A percentile compares a stretch with the other conserved stretches of the same genome.
Conservation (phyloP, 371 early-diverging fungal species). For the Saksenaea oblongispora region DNA sequence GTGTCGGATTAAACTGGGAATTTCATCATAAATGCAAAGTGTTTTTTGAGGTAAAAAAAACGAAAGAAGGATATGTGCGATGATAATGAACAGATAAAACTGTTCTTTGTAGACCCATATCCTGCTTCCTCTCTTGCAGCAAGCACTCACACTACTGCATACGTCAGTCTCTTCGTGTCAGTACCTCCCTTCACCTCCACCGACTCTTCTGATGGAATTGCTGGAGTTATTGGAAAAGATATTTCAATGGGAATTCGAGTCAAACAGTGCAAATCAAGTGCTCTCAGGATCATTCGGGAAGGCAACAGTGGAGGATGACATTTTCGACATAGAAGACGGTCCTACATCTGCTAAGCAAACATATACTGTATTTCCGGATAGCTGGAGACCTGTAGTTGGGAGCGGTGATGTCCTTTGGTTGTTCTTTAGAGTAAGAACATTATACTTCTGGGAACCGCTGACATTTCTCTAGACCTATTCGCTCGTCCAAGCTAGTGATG, state of each 20-base stretch:
- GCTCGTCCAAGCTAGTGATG: slow-evolving; percentile 52
- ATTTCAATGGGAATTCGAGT: slow-evolving; percentile 71
- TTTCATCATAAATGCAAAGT: slow-evolving; percentile 68
- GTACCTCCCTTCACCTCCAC: slow-evolving; percentile 16
- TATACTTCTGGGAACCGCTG: not conserved
- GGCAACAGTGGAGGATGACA: slow-evolving; percentile 47
- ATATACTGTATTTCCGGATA: slow-evolving; percentile 47
- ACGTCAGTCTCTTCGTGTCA: slow-evolving; percentile 32
- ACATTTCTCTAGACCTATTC: slow-evolving; percentile 24
- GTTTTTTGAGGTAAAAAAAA: slow-evolving; percentile 62
- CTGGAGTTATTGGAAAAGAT: slow-evolving; percentile 59
- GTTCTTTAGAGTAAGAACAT: slow-evolving; percentile 54
- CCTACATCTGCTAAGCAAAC: slow-evolving; percentile 35
- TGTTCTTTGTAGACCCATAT: slow-evolving; percentile 18
- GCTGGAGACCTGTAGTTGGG: slow-evolving; percentile 50
- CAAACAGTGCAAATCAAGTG: slow-evolving; percentile 37
- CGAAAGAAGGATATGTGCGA: not conserved
- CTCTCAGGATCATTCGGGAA: slow-evolving; percentile 55
- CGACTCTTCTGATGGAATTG: slow-evolving; percentile 39
- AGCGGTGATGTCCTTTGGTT: slow-evolving; percentile 57
- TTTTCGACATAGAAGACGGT: slow-evolving; percentile 48
- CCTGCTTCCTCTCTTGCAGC: slow-evolving; percentile 34
- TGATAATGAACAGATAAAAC: not conserved
- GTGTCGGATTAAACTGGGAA: slow-evolving; percentile 68
- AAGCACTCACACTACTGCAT: slow-evolving; percentile 35